phyloP scores from a whole-genome alignment of 2,329 filamentous ascomycete genomes.

The Exophiala mesophila region DNA sequence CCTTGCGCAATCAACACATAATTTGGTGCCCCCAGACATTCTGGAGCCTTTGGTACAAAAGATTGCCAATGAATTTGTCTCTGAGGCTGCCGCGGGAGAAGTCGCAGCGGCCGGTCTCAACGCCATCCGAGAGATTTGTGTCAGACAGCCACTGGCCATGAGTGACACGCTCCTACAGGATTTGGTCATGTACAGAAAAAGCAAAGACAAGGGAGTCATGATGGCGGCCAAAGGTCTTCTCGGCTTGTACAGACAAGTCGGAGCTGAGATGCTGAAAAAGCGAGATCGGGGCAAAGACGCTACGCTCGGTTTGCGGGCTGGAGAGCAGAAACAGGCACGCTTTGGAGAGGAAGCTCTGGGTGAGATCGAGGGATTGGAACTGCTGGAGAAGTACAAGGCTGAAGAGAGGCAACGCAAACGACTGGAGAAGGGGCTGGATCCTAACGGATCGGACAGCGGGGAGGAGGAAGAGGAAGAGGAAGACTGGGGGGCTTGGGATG shows the following conservation, averaged over 20 bases:
- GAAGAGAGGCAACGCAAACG: constrained; percentile 74
- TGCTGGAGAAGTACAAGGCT: constrained; percentile 89
- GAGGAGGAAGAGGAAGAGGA: constrained; percentile 58
- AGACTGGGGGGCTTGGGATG: constrained; percentile 54
- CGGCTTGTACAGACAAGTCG: constrained; percentile 85
- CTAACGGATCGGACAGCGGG: constrained; percentile 57
- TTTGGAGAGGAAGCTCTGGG: constrained; percentile 79
- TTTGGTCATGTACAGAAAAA: constrained; percentile 90
- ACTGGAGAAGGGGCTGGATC: constrained; percentile 61
- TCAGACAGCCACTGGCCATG: constrained; percentile 91
- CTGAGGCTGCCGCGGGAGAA: constrained; percentile 84
- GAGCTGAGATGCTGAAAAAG: constrained; percentile 81
- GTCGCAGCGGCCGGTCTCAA: constrained; percentile 90
- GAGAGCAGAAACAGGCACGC: constrained; percentile 68
- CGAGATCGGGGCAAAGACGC: constrained; percentile 89
- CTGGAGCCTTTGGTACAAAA: constrained; percentile 88
- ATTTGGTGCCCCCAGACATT: constrained; percentile 84
- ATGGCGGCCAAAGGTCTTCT: constrained; percentile 95
- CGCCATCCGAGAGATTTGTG: constrained; percentile 89
- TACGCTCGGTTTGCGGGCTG: constrained; percentile 71
- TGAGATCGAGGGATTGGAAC: constrained; percentile 84
- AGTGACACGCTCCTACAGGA: constrained; percentile 93
- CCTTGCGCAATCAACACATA: constrained; percentile 85
- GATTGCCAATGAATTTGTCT: constrained; percentile 98
- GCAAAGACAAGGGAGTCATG: constrained; percentile 97